Conservation (phyloP, 192 early-diverging fungal genomes). For the Backusella tarrabulga region DNA sequence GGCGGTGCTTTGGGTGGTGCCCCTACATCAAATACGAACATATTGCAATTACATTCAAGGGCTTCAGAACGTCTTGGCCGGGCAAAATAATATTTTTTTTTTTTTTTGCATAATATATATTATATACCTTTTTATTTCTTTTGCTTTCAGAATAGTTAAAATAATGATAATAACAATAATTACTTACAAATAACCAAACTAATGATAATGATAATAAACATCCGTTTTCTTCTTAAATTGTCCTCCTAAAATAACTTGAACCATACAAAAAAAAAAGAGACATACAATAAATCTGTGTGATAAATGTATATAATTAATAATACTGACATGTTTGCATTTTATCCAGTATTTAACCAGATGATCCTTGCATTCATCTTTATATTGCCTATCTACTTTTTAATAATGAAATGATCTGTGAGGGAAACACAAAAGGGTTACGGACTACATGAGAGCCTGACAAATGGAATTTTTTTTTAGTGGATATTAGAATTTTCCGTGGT, state of each 20-base stretch:
- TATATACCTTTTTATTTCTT: background rate
- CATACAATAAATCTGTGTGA: background rate
- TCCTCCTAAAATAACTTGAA: too few species aligned
- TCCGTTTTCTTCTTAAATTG: background rate
- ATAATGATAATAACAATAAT: background rate
- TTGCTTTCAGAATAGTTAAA: background rate
- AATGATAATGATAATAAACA: background rate
- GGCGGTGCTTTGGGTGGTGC: conserved; percentile 34
- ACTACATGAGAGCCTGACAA: too few species aligned
- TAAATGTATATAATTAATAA: background rate
- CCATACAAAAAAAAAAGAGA: background rate
- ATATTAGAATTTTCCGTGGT: too few species aligned
- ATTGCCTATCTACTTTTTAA: background rate
- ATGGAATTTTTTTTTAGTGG: too few species aligned
- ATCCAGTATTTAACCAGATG: background rate
- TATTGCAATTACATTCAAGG: conserved; percentile 19
- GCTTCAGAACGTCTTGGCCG: conserved; percentile 15
- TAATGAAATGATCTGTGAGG: background rate
- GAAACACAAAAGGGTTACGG: too few species aligned
- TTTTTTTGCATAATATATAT: background rate
- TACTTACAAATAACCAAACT: background rate
- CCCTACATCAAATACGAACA: conserved; percentile 10
- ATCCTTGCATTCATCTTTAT: background rate
- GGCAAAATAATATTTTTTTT: conserved; percentile 16
- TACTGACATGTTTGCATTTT: background rate